Percentiles rank a stretch among this genome's conserved stretches.
Conservation (phyloP, 2,329 filamentous ascomycete genomes). For the Ascochyta viciae-villosae region DNA sequence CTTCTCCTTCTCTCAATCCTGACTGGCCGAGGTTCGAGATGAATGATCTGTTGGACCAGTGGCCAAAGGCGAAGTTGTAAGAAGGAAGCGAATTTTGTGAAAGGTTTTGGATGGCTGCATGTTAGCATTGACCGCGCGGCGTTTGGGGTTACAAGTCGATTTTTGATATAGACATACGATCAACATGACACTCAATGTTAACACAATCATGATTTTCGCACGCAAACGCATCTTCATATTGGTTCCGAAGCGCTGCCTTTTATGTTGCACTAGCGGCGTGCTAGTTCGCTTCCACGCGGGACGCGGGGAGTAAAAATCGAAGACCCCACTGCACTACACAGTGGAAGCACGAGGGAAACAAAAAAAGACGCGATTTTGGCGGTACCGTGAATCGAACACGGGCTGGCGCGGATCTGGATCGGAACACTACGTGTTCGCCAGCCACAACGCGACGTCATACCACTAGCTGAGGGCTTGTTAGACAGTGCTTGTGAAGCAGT, state of each 20-base stretch:
- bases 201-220: not conserved
- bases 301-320: constrained; percentile 1
- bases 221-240: not conserved
- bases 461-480: constrained; percentile 33
- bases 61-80: constrained; percentile 42
- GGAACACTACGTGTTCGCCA: constrained; percentile 30
- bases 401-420: constrained; percentile 47
- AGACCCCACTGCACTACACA: not conserved
- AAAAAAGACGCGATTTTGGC: constrained; percentile 18
- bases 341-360: not conserved
- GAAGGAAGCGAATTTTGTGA: not conserved
- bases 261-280: not conserved
- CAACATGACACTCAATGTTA: not conserved
- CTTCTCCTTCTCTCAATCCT: constrained; percentile 58
- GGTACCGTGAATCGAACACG: constrained; percentile 45
- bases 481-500: not conserved
- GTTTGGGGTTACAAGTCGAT: constrained; percentile 1
- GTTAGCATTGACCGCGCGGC: constrained; percentile 14
- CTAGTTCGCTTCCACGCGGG: not conserved
- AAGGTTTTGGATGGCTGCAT: constrained; percentile 2
- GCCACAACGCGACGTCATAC: constrained; percentile 52
- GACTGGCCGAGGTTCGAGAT: constrained; percentile 67
- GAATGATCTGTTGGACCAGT: constrained; percentile 57
- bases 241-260: not conserved
- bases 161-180: not conserved